Base-by-base conservation (phyloP, 306 rosid genomes). In the Quercus dentata region DNA sequence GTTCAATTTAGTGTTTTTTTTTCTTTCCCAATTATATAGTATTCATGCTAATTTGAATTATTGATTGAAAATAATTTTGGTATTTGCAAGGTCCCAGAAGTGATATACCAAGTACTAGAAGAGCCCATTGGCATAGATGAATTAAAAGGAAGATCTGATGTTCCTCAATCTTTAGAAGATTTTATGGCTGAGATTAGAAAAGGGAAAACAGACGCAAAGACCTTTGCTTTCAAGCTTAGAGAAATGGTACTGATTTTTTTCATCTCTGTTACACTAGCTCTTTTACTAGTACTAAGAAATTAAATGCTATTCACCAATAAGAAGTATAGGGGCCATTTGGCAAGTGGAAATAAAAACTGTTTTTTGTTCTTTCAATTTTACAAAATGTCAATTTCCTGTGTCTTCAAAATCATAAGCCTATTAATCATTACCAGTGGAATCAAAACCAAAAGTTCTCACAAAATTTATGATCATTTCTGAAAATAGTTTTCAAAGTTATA, bases 181-280 rank as follows among this genome's bases (percentile, higher is more conserved):
- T 96, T 96, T 88, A 93, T 96, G 97, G 73, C 88, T 74, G 93
- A 87, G 67, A 90, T 89, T 33, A 96, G 81, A 82, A 85, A 79
- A 51, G 80, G 82, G 80, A 91, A 80, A 82, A 77, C 80, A 78
- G 99, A 96, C 71, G 97, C 97, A 76, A 85, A 41, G 84, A 81
- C 89, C 56, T 96, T 96, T 80, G 98, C 98, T 69, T 63, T 91
- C 78, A 96, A 89, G 86, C 99, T 96, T 57, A 81, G 97, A 91
- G 92, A 84, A 74, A 96, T 96, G 99, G 98, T 96, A 86, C 12
- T 31, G 11, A 18, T 75, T 31, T 71, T 63, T 23, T 56, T 15
- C 54, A 19, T 76, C 41, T 6, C 18, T 44, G 17, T 13, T 76
- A 38, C 58, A 5, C 52, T 46, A 72, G 54, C 54, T 12, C 54